phyloP scores from a whole-genome alignment of 2,329 filamentous ascomycete species.

The Pseudopithomyces chartarum region DNA sequence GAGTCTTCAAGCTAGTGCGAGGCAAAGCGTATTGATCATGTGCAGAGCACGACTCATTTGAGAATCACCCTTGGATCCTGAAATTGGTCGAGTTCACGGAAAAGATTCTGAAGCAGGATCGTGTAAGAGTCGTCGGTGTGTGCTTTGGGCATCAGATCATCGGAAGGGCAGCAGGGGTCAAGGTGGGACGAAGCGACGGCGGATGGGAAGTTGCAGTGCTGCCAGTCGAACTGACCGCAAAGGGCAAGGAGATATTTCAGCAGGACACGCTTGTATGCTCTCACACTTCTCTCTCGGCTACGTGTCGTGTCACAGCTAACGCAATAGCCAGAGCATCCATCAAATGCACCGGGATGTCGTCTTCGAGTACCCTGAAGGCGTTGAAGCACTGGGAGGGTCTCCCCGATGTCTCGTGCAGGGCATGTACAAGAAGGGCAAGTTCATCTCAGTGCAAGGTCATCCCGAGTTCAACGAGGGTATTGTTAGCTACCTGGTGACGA shows the following conservation, averaged over 20 bases:
- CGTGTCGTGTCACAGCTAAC: slow-evolving; percentile 10
- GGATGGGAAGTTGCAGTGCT: slow-evolving; percentile 86
- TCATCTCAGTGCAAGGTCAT: slow-evolving; percentile 83
- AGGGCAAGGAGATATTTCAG: slow-evolving; percentile 74
- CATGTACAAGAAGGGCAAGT: slow-evolving; percentile 69
- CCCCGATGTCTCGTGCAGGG: slow-evolving; percentile 75
- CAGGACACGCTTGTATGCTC: slow-evolving; percentile 62
- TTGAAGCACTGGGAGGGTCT: slow-evolving; percentile 68
- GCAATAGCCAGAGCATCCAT: slow-evolving; percentile 64
- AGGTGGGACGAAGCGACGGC: slow-evolving; percentile 67
- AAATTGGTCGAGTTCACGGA: slow-evolving; percentile 72
- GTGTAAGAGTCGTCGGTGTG: slow-evolving; percentile 75
- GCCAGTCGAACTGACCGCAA: slow-evolving; percentile 68
- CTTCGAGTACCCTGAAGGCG: slow-evolving; percentile 64
- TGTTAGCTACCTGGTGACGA: slow-evolving; percentile 68
- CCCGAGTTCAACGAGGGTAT: slow-evolving; percentile 80
- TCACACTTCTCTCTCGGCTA: neutral
- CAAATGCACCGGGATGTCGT: slow-evolving; percentile 89
- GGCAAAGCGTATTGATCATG: slow-evolving; percentile 14
- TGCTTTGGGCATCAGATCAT: slow-evolving; percentile 91
- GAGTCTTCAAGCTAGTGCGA: slow-evolving; percentile 21
- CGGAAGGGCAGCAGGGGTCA: slow-evolving; percentile 70
- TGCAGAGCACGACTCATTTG: slow-evolving; percentile 73
- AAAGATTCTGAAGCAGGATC: slow-evolving; percentile 63
- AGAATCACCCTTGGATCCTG: slow-evolving; percentile 75